These are phyloP conservation scores for Ceratocystis harringtonii DNA, from an alignment of 2,329 filamentous ascomycete species.

Conservation along the genomic window DNA sequence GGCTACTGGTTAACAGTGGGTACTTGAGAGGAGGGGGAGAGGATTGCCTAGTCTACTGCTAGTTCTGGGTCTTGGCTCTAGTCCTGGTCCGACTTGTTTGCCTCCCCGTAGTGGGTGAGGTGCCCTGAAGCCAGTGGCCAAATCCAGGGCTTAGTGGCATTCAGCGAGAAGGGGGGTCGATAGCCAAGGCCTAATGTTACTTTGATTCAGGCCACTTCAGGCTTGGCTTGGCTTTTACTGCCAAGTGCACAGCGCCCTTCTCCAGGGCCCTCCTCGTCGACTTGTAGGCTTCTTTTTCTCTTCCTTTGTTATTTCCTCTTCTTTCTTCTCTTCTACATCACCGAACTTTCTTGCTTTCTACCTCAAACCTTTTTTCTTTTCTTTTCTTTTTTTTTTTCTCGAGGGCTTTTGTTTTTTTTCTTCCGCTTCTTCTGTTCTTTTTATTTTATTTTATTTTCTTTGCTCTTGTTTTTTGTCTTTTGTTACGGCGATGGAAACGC, in stretches of 20 bases:
- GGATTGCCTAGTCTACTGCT: not conserved
- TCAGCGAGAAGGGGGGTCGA: not conserved
- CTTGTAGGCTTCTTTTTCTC: slow-evolving; percentile 16
- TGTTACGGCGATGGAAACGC: slow-evolving; percentile 1
- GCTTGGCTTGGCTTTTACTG: too few species aligned
- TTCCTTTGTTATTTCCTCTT: slow-evolving; percentile 14
- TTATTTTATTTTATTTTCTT: slow-evolving; percentile 1
- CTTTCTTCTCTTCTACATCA: slow-evolving; percentile 10
- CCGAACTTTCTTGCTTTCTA: slow-evolving; percentile 17
- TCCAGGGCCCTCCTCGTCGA: not conserved
- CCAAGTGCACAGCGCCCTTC: too few species aligned
- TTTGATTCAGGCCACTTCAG: too few species aligned
- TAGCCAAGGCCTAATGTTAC: too few species aligned
- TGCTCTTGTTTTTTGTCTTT: slow-evolving; percentile 9
- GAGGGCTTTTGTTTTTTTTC: slow-evolving; percentile 3
- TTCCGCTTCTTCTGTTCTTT: not conserved
- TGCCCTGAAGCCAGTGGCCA: not conserved
- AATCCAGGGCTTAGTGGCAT: not conserved
- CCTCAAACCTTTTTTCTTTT: slow-evolving; percentile 5
- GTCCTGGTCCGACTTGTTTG: too few species aligned
- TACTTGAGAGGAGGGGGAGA: not conserved
- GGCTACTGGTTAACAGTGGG: slow-evolving; percentile 2
- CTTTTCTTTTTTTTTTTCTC: slow-evolving; percentile 5
- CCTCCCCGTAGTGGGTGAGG: too few species aligned
- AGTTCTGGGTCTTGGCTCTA: too few species aligned